A percentile compares a stretch with the other conserved stretches of the same genome.
Conservation (phyloP, 768 basidiomycete species). For the Trametes cingulata region DNA sequence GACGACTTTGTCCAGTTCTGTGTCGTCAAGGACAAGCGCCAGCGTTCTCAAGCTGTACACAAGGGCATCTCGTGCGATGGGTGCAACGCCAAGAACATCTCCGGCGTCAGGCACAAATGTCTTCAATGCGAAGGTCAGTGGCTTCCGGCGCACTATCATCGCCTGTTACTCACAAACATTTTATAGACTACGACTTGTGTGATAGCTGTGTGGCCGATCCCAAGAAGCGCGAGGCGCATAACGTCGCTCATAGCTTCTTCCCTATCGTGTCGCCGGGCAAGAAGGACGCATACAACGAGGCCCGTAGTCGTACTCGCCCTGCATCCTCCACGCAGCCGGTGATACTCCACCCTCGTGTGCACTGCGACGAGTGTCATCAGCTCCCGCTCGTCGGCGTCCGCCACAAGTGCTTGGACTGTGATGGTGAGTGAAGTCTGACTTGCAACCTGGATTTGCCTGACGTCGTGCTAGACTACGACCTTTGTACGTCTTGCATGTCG, state of each 20-base stretch:
- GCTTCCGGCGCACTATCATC: too few species aligned
- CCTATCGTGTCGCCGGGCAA: conserved; percentile 19
- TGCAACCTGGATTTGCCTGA: background rate
- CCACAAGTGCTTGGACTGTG: conserved; percentile 79
- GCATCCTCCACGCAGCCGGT: background rate
- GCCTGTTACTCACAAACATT: background rate
- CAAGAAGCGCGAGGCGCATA: conserved; percentile 11
- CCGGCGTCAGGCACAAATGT: conserved; percentile 40
- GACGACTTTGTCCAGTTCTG: conserved; percentile 10
- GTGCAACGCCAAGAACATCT: conserved; percentile 41
- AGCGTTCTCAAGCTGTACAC: conserved; percentile 36
- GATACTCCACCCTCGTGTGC: background rate
- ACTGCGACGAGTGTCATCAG: conserved; percentile 60
- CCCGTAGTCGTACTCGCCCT: background rate
- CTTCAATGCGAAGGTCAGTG: conserved; percentile 57
- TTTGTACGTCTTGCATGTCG: conserved; percentile 25
- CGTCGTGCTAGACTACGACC: conserved; percentile 22
- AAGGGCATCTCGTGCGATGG: conserved; percentile 61
- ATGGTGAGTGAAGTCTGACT: conserved; percentile 27
- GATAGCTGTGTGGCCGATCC: conserved; percentile 18
- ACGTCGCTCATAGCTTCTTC: conserved; percentile 24
- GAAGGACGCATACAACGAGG: conserved; percentile 12
- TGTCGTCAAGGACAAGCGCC: conserved; percentile 8
- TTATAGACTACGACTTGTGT: conserved; percentile 28
- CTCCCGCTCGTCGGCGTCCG: conserved; percentile 59